Base-by-base conservation (phyloP, 1,284 basidiomycete species). In the Heterobasidion parviporum region DNA sequence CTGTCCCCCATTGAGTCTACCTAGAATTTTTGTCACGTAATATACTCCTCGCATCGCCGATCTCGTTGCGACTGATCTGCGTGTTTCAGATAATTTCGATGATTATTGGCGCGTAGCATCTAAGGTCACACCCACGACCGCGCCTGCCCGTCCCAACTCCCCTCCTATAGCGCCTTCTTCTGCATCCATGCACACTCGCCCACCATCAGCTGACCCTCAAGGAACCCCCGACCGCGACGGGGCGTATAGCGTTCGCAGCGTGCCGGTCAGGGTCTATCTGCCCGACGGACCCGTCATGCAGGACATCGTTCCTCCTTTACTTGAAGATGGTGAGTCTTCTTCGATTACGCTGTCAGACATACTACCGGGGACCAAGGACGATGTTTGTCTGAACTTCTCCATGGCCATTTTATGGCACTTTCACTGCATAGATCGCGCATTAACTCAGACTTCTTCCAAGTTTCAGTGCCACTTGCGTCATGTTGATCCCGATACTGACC, bases 201-300 rank as follows among this genome's bases (percentile, higher is more conserved):
- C 89, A 47, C 78, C 85, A 43, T 82, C 89, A 33, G 80, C 82
- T 10, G 89, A 92, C 66, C 79, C 83, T 3, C 72, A 74, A 33
- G 77, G 71, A 53, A 74, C 72, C 14, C 73, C 77, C 8, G 84
- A 84, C 62, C 75, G 79, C 41, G 89, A 91, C 61, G 85, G 85
- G 36, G 91, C 91, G 0, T 94, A 92, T 67, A 86, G 80, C 56
- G 89, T 94, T 32, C 80, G 92, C 52, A 91, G 87, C 62, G 81
- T 98, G 0, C 95, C 96, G 3, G 81, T 95, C 44, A 83, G 93
- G 66, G 73, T 99, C 59, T 96, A 95, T 68, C 78, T 98, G 33
- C 94, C 95, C 20, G 90, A 95, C 59, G 93, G 91, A 0, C 93
- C 93, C 1, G 88, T 94, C 8, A 72, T 98, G 26, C 94, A 97